Percentiles rank a stretch among this genome's conserved stretches.
Conservation (phyloP, 2,329 filamentous ascomycete genomes). For the Aspergillus niger region DNA sequence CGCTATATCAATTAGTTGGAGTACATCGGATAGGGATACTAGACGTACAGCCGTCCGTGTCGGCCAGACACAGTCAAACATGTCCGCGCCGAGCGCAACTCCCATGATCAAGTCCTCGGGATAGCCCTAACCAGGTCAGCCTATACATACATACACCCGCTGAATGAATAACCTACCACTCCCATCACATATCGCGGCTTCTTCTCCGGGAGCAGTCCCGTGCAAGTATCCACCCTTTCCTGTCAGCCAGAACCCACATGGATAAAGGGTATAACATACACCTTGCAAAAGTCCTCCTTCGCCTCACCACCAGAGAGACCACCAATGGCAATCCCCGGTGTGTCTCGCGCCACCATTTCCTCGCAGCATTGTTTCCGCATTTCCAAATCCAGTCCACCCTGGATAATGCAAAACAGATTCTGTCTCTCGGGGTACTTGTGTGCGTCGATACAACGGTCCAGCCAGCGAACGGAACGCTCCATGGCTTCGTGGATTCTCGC, state of each 20-base stretch:
- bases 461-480: constrained; percentile 90
- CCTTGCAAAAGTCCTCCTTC: constrained; percentile 87
- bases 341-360: constrained; percentile 87
- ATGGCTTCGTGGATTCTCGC: constrained; percentile 91
- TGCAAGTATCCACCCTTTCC: constrained; percentile 73
- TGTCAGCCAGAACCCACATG: constrained; percentile 10
- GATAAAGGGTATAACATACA: constrained; percentile 46
- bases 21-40: neutral
- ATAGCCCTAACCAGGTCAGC: constrained; percentile 63
- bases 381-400: constrained; percentile 87
- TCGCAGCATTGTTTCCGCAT: constrained; percentile 80
- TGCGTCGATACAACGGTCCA: constrained; percentile 89
- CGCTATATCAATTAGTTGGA: constrained; percentile 49
- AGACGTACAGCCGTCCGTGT: constrained; percentile 76
- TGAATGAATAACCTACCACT: constrained; percentile 57
- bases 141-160: neutral
- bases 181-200: constrained; percentile 99
- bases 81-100: constrained; percentile 90
- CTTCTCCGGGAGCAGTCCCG: constrained; percentile 75
- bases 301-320: constrained; percentile 93
- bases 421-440: constrained; percentile 81
- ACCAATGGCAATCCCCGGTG: constrained; percentile 94
- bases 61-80: constrained; percentile 99
- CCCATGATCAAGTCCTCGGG: constrained; percentile 94
- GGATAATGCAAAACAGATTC: constrained; percentile 98